These are phyloP conservation scores for Metschnikowia santaceciliae DNA, from an alignment of 805 yeast species.

Conservation along the genomic window DNA sequence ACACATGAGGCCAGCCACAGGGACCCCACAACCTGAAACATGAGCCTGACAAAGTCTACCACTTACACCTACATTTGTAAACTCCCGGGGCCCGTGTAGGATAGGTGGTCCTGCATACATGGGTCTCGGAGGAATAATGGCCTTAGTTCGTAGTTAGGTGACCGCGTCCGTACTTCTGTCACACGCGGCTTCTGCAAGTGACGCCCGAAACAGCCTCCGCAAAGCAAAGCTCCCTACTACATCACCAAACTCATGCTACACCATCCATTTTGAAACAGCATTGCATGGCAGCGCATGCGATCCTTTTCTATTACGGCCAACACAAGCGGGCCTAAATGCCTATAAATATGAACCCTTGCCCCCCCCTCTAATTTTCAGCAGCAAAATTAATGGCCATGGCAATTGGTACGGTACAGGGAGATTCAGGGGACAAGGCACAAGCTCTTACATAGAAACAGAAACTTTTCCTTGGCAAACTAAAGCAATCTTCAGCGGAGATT, in stretches of 20 bases:
- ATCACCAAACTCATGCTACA: neutral
- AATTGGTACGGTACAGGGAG: too few relatives aligned
- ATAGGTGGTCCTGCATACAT: neutral
- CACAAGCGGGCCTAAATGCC: neutral
- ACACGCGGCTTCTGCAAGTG: constrained; percentile 1
- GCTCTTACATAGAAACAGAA: neutral
- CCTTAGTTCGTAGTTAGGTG: neutral
- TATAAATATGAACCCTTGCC: neutral
- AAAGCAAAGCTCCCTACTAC: neutral
- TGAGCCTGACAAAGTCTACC: too few relatives aligned
- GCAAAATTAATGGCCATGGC: neutral
- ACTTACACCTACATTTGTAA: too few relatives aligned
- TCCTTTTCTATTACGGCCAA: neutral
- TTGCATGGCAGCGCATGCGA: neutral
- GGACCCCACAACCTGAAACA: too few relatives aligned
- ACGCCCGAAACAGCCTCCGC: neutral
- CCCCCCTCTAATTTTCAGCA: neutral
- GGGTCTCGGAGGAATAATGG: neutral
- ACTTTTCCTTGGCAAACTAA: neutral
- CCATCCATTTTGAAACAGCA: neutral
- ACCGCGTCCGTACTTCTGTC: neutral
- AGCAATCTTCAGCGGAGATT: neutral
- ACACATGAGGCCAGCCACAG: neutral
- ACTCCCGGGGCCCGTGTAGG: neutral
- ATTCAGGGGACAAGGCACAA: neutral